Percentiles rank a stretch among this genome's conserved stretches.
Evolutionary conservation across 345 rosid species (phyloP).

Genomic region (Nephelium lappaceum): DNA sequence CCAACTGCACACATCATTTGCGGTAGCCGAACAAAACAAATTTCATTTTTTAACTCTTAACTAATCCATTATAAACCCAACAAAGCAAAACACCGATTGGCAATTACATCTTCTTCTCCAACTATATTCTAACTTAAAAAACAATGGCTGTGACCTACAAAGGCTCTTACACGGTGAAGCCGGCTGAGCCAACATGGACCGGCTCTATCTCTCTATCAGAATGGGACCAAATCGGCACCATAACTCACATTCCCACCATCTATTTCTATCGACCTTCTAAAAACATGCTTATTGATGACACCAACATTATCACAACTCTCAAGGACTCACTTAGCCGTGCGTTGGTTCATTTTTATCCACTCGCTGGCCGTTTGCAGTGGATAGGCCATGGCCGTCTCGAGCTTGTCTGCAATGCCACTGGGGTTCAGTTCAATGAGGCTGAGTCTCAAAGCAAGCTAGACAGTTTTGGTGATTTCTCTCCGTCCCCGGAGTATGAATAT

Average conservation of each 20-base stretch:
- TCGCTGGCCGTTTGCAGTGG: constrained; percentile 66
- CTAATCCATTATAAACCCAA: neutral
- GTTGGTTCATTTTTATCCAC: constrained; percentile 54
- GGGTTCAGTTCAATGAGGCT: constrained; percentile 45
- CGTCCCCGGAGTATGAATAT: constrained; percentile 28
- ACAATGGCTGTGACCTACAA: constrained; percentile 26
- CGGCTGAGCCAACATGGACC: constrained; percentile 44
- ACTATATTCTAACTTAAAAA: neutral
- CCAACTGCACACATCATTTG: constrained; percentile 6
- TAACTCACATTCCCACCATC: constrained; percentile 63
- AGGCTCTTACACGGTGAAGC: constrained; percentile 34
- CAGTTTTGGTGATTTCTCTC: constrained; percentile 45
- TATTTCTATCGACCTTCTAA: constrained; percentile 51
- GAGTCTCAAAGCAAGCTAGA: constrained; percentile 40
- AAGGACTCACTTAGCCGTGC: constrained; percentile 42
- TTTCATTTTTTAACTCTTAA: neutral
- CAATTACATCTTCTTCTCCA: neutral
- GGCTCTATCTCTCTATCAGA: constrained; percentile 47
- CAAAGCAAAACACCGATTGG: neutral
- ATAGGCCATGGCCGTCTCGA: constrained; percentile 47
- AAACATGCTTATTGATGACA: constrained; percentile 19
- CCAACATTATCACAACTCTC: constrained; percentile 33
- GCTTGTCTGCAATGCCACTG: constrained; percentile 49
- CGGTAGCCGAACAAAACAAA: neutral
- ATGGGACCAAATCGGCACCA: constrained; percentile 56